A percentile compares a stretch with the other conserved stretches of the same genome.
Conservation (phyloP, 202 grass and related monocot species). For the Carex sylvatica region DNA sequence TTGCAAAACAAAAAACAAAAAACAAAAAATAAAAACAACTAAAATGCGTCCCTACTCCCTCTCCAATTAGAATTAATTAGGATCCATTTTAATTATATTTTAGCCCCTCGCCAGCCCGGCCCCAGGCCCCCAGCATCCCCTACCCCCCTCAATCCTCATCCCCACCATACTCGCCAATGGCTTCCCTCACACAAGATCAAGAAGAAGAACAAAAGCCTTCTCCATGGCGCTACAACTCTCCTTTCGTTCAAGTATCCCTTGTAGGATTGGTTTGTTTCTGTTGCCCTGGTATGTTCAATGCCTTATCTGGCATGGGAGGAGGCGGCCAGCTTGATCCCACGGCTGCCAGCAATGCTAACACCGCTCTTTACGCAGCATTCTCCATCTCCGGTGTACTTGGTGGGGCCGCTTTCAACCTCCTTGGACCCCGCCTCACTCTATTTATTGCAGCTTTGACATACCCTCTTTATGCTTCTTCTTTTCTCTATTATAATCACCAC, state of each 20-base stretch:
- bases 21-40: no score
- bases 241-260: conserved; percentile 66
- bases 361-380: conserved; percentile 85
- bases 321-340: conserved; percentile 61
- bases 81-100: no score
- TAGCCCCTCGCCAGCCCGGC: no score
- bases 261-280: conserved; percentile 90
- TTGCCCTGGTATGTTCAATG: conserved; percentile 99
- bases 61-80: no score
- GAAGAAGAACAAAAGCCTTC: neutral
- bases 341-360: conserved; percentile 90
- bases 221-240: conserved; percentile 64
- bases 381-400: conserved; percentile 79
- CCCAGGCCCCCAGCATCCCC: no score
- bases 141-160: no score
- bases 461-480: conserved; percentile 76
- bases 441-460: conserved; percentile 60
- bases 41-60: no score
- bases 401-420: conserved; percentile 74
- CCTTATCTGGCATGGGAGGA: conserved; percentile 83
- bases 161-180: neutral
- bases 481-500: conserved; percentile 92
- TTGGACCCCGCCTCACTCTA: conserved; percentile 75
- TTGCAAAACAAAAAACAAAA: no score
- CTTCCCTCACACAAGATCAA: neutral